Conservation (phyloP, 164 flowering plant species). For the Piper betle region DNA sequence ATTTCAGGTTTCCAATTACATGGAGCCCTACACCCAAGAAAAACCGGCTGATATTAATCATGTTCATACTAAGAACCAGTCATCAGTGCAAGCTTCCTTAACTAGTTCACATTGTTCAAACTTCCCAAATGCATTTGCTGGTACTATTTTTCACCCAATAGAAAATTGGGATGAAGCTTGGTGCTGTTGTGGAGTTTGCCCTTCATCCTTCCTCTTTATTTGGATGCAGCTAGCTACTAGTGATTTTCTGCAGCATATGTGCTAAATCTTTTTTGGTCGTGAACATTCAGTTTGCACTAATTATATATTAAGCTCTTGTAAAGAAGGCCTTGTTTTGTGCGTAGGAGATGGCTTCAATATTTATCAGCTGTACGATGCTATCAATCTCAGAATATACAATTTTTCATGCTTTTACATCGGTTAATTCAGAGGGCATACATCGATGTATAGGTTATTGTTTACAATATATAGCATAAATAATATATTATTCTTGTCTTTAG, state of each 20-base stretch:
- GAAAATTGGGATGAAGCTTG: conserved; percentile 48
- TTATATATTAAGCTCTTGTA: neutral
- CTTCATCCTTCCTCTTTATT: conserved; percentile 3
- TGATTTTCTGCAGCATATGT: neutral
- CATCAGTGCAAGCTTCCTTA: conserved; percentile 1
- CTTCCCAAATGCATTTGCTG: neutral
- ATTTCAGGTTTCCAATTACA: neutral
- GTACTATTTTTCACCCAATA: conserved; percentile 10
- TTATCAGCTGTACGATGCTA: too few species aligned
- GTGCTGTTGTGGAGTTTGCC: conserved; percentile 24
- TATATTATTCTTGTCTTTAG: too few species aligned
- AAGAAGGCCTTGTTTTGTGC: too few species aligned
- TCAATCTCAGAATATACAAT: too few species aligned
- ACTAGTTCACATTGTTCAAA: conserved; percentile 10
- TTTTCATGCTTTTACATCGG: too few species aligned
- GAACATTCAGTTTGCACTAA: neutral
- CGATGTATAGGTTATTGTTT: too few species aligned
- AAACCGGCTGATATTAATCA: conserved; percentile 3
- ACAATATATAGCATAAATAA: too few species aligned
- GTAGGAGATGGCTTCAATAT: too few species aligned
- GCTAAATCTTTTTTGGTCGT: too few species aligned
- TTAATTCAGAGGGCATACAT: too few species aligned
- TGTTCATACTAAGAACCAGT: conserved; percentile 4
- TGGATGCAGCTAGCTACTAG: neutral
- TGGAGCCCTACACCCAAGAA: neutral